These are phyloP conservation scores for Acrodontium crateriforme DNA, from an alignment of 2,329 filamentous ascomycete species.

Conservation along the genomic window DNA sequence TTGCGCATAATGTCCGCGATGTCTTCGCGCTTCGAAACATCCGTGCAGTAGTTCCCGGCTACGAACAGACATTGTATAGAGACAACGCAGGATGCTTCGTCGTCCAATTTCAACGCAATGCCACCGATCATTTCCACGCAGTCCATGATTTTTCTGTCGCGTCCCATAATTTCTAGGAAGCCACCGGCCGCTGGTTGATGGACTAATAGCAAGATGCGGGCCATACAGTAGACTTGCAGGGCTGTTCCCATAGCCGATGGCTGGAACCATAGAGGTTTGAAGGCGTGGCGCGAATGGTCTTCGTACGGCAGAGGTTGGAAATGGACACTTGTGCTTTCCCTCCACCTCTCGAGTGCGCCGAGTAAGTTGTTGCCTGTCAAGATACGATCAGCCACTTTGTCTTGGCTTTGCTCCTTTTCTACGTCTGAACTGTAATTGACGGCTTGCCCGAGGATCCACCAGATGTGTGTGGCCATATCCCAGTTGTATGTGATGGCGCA, in stretches of 20 bases:
- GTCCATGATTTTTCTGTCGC: slow-evolving; percentile 32
- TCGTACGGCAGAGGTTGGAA: slow-evolving; percentile 29
- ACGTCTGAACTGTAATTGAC: slow-evolving; percentile 46
- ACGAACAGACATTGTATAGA: slow-evolving; percentile 31
- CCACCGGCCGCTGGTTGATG: slow-evolving; percentile 39
- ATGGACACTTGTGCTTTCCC: slow-evolving; percentile 29
- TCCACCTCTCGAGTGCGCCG: slow-evolving; percentile 38
- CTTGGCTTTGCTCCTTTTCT: slow-evolving; percentile 29
- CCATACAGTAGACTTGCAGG: slow-evolving; percentile 40
- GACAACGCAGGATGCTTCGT: slow-evolving; percentile 30
- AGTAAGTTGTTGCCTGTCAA: slow-evolving; percentile 28
- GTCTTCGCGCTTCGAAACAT: slow-evolving; percentile 22
- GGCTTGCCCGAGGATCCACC: slow-evolving; percentile 43
- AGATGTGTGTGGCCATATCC: slow-evolving; percentile 39
- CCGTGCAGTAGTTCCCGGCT: slow-evolving; percentile 30
- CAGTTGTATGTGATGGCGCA: slow-evolving; percentile 36
- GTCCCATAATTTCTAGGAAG: slow-evolving; percentile 33
- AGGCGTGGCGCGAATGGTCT: slow-evolving; percentile 30
- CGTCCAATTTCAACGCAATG: slow-evolving; percentile 32
- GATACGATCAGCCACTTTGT: slow-evolving; percentile 29
- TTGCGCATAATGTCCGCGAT: slow-evolving; percentile 26
- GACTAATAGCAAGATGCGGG: slow-evolving; percentile 39
- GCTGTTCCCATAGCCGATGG: slow-evolving; percentile 33
- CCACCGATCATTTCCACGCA: slow-evolving; percentile 37
- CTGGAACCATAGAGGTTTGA: slow-evolving; percentile 39